Conservation (phyloP, 164 flowering plant genomes). For the Buxus sempervirens region DNA sequence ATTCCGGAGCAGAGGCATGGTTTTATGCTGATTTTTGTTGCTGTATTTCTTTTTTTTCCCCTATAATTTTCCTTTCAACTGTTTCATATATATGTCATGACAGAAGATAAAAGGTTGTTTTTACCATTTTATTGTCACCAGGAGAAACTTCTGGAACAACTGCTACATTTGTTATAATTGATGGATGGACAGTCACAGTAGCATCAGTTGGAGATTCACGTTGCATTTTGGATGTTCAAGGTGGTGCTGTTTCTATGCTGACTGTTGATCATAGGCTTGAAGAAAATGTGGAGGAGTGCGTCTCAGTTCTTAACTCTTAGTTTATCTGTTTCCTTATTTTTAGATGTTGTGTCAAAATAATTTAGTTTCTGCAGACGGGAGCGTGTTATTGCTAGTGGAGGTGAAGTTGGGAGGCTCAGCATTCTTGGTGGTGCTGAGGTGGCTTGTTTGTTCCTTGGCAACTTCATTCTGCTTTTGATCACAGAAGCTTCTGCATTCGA, state of each 20-base stretch:
- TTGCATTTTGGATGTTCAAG: conserved; percentile 79
- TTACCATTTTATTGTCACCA: conserved; percentile 24
- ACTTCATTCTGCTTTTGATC: background rate
- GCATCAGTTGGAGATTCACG: conserved; percentile 95
- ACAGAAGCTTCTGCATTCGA: background rate
- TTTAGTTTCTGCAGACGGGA: conserved; percentile 30
- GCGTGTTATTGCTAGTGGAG: conserved; percentile 91
- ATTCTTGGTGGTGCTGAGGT: conserved; percentile 79
- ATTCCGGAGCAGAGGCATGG: conserved; percentile 73
- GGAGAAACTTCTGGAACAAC: conserved; percentile 96
- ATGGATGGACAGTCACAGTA: conserved; percentile 93
- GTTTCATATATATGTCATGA: background rate
- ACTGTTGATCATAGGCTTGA: conserved; percentile 94
- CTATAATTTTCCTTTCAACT: background rate
- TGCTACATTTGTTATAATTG: conserved; percentile 81
- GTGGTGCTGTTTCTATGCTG: conserved; percentile 56
- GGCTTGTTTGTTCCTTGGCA: background rate
- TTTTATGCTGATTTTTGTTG: too few species aligned
- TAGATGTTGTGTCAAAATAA: background rate
- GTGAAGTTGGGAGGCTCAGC: conserved; percentile 90
- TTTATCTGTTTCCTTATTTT: conserved; percentile 2
- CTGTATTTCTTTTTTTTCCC: background rate
- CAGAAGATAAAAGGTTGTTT: background rate
- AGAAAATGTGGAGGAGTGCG: conserved; percentile 87
- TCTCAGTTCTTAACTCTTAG: conserved; percentile 13